Evolutionary conservation across 768 basidiomycete genomes (phyloP).

Genomic region (Lepiota brunneoincarnata): DNA sequence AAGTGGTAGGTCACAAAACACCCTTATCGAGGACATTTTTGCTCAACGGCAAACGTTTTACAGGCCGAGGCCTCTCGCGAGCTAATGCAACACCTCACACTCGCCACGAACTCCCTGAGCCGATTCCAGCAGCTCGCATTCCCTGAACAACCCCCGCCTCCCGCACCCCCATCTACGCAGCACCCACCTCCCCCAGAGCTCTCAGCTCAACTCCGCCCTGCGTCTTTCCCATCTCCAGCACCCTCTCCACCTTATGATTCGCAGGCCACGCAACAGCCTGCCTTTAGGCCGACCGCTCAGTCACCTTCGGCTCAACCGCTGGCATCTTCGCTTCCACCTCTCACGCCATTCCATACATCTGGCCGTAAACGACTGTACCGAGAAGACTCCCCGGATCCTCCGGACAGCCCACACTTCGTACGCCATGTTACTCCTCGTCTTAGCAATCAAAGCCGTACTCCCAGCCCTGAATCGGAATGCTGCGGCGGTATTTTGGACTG

Average conservation of each 20-base stretch:
- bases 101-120: constrained; percentile 45
- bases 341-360: constrained; percentile 7
- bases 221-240: constrained; percentile 26
- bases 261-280: not conserved
- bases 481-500: constrained; percentile 53
- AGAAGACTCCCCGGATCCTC: constrained; percentile 25
- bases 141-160: constrained; percentile 20
- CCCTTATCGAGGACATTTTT: not conserved
- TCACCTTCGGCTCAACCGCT: constrained; percentile 9
- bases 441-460: constrained; percentile 15
- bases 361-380: constrained; percentile 31
- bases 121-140: constrained; percentile 52
- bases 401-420: not conserved
- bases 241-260: constrained; percentile 19
- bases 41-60: constrained; percentile 10
- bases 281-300: not conserved
- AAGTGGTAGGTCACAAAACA: constrained; percentile 29
- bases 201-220: constrained; percentile 15
- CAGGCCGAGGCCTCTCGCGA: constrained; percentile 54
- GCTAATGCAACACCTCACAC: constrained; percentile 44
- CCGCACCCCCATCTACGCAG: constrained; percentile 7
- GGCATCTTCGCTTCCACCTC: constrained; percentile 5
- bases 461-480: constrained; percentile 37
- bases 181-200: constrained; percentile 13
- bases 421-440: not conserved